phyloP scores from a whole-genome alignment of 495 filamentous ascomycete genomes.

The Neurospora sp. region DNA sequence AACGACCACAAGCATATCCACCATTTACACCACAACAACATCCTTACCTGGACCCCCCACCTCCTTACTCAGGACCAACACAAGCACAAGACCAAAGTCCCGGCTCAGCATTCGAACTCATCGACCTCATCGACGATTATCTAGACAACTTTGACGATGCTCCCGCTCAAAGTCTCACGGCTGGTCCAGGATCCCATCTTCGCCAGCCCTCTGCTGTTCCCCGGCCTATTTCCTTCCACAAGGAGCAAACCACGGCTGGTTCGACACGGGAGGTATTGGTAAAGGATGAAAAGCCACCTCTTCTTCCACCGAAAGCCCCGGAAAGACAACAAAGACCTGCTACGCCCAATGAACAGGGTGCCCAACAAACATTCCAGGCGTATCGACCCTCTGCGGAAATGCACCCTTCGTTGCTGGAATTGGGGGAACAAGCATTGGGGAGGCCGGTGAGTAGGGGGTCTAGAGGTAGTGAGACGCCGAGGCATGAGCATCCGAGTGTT shows the following conservation, averaged over 20 bases:
- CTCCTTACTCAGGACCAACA: neutral
- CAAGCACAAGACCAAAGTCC: neutral
- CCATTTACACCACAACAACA: neutral
- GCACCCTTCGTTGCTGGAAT: neutral
- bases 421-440: neutral
- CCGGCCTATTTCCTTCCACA: neutral
- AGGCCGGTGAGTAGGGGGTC: neutral
- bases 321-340: neutral
- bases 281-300: neutral
- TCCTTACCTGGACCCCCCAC: neutral
- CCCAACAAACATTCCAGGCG: neutral
- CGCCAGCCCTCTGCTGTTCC: neutral
- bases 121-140: neutral
- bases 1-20: neutral
- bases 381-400: too few species aligned
- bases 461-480: neutral
- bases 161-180: neutral
- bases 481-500: neutral
- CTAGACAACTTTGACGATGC: neutral
- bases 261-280: neutral
- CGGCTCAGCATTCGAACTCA: neutral
- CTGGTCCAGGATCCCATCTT: neutral
- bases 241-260: neutral
- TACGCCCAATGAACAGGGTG: neutral
- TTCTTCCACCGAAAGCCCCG: neutral